phyloP scores from a whole-genome alignment of 1,139 yeast species.

The Debaryomyces subglobosus region DNA sequence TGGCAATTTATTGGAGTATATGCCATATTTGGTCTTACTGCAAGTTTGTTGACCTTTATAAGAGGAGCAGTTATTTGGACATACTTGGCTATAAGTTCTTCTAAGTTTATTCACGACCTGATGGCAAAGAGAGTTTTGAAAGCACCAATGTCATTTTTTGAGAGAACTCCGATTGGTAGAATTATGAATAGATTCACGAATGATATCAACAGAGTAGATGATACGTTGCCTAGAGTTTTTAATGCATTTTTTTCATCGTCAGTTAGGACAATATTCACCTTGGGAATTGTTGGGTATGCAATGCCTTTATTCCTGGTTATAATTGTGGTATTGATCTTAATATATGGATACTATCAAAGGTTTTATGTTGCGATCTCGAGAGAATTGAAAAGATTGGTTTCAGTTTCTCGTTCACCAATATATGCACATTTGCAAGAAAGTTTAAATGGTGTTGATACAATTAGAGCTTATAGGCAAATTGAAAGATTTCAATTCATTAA shows the following conservation, averaged over 20 bases:
- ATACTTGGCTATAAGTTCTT: slow-evolving; percentile 34
- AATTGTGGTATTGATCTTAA: slow-evolving; percentile 23
- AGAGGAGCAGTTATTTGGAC: slow-evolving; percentile 38
- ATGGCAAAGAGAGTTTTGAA: slow-evolving; percentile 42
- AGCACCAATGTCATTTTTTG: slow-evolving; percentile 49
- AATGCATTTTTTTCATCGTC: slow-evolving; percentile 40
- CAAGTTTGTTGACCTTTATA: slow-evolving; percentile 27
- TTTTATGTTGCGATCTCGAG: slow-evolving; percentile 40
- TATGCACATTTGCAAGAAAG: slow-evolving; percentile 68
- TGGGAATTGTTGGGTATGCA: slow-evolving; percentile 26
- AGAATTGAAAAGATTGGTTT: slow-evolving; percentile 38
- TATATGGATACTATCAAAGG: slow-evolving; percentile 34
- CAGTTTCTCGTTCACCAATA: slow-evolving; percentile 54
- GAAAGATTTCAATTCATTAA: slow-evolving; percentile 58
- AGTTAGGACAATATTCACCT: slow-evolving; percentile 49
- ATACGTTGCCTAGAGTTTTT: slow-evolving; percentile 19
- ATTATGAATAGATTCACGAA: slow-evolving; percentile 45
- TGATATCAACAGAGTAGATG: slow-evolving; percentile 36
- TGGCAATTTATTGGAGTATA: slow-evolving; percentile 24
- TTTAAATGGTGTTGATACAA: slow-evolving; percentile 60
- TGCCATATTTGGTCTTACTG: slow-evolving; percentile 28
- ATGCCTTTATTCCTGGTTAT: slow-evolving; percentile 26
- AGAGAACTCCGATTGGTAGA: slow-evolving; percentile 47
- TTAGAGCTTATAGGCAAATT: slow-evolving; percentile 57
- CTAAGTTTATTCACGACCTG: slow-evolving; percentile 39